Conservation (phyloP, 2,329 filamentous ascomycete species). For the Penicillium sp. region DNA sequence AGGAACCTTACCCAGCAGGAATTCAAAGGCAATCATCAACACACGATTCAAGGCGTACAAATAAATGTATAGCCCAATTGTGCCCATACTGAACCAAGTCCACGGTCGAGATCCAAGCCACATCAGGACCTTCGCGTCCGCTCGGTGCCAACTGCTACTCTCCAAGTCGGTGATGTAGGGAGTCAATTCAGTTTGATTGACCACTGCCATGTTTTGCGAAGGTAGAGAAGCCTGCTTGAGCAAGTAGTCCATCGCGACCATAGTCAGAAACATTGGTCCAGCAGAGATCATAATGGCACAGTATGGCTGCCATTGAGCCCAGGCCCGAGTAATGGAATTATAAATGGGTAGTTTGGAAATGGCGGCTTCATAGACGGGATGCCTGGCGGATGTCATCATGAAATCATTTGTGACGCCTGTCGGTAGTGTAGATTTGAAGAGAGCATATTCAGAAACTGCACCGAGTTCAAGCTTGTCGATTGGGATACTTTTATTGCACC, state of each 20-base stretch:
- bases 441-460: background rate
- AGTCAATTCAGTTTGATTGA: background rate
- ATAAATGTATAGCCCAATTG: background rate
- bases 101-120: slow-evolving; percentile 4
- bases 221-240: background rate
- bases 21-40: background rate
- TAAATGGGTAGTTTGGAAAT: slow-evolving; percentile 1
- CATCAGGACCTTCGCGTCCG: slow-evolving; percentile 1
- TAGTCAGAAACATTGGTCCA: slow-evolving; percentile 7
- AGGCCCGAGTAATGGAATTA: slow-evolving; percentile 1
- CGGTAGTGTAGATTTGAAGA: slow-evolving; percentile 7
- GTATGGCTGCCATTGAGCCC: slow-evolving; percentile 9
- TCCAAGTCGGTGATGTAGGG: slow-evolving; percentile 4
- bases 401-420: slow-evolving; percentile 6
- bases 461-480: background rate
- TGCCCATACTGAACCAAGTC: slow-evolving; percentile 5
- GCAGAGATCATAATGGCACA: slow-evolving; percentile 9
- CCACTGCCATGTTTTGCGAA: background rate
- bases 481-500: slow-evolving; percentile 1
- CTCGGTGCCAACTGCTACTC: slow-evolving; percentile 1
- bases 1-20: background rate
- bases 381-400: background rate
- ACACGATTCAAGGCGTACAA: slow-evolving; percentile 1
- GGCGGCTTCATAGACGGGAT: slow-evolving; percentile 1
- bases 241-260: slow-evolving; percentile 5